Base-by-base conservation (phyloP, 768 basidiomycete genomes). In the Calocybe cyanea region DNA sequence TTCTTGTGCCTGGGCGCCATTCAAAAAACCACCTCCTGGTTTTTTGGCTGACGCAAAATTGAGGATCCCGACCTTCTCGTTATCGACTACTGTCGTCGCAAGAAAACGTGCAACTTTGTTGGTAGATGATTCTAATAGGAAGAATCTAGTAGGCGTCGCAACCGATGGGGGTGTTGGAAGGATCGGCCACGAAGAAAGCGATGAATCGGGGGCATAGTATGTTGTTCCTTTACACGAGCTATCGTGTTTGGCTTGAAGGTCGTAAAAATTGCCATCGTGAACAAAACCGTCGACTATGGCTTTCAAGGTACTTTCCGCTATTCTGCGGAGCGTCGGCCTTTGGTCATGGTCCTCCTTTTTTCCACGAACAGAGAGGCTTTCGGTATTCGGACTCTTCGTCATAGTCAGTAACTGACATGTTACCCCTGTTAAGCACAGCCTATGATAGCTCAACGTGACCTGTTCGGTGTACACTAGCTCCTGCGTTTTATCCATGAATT, bases 31-130 rank as follows among this genome's bases (percentile, higher is more conserved):
- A 3, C 88, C 87, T 1, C 87, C 87, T 1, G 85, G 82, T 30
- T 79, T 78, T 41, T 76, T 83, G 3, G 87, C 86, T 0, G 83
- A 85, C 1, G 87, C 87, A 56, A 89, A 89, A 58, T 83, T 89
- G 21, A 90, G 76, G 13, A 89, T 63, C 15, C 85, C 85, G 9
- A 87, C 67, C 44, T 71, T 65, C 10, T 53, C 42, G 20, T 56
- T 38, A 34, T 54, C 37, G 43, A 53, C 39, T 36, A 53, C 35
- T 17, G 55, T 55, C 23, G 48, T 63, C 42, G 50, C 62, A 56
- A 57, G 67, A 44, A 65, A 55, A n/a, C 75, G 73, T 11, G 80
- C 77, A 14, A 78, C 84, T 20, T 77, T 75, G 18, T 86, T 70
- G 0, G 85, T 85, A 9, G 84, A 81, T 6, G 80, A 73, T 57